These are phyloP conservation scores for Cladosporium sp. DNA, from an alignment of 2,329 filamentous ascomycete genomes.

Conservation along the genomic window DNA sequence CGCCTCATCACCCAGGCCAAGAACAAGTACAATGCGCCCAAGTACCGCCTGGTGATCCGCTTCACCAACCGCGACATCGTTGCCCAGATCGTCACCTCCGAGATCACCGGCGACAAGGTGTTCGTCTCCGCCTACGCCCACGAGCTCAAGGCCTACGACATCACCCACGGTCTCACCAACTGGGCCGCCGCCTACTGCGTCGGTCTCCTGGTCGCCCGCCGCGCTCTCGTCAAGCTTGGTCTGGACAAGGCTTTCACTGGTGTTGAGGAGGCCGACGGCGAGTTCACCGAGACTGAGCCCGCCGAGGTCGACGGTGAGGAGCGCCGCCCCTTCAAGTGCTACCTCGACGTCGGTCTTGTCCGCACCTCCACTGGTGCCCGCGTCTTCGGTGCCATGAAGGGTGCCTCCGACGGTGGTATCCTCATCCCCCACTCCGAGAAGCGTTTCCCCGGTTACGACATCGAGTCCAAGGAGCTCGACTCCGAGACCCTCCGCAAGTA, in stretches of 20 bases:
- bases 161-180: slow-evolving; percentile 98
- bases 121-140: slow-evolving; percentile 88
- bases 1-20: slow-evolving; percentile 99
- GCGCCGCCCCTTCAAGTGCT: slow-evolving; percentile 98
- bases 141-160: slow-evolving; percentile 96
- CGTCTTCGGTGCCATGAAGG: slow-evolving; percentile 99
- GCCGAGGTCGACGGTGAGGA: slow-evolving; percentile 78
- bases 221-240: slow-evolving; percentile 93
- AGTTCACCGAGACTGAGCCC: slow-evolving; percentile 93
- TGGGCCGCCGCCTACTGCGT: slow-evolving; percentile 97
- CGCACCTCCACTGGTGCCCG: slow-evolving; percentile 97
- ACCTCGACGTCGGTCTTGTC: slow-evolving; percentile 94
- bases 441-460: slow-evolving; percentile 98
- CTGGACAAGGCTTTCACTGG: slow-evolving; percentile 88
- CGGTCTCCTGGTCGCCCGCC: slow-evolving; percentile 93
- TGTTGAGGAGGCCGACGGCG: slow-evolving; percentile 94
- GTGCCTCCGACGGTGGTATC: slow-evolving; percentile 96
- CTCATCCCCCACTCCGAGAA: slow-evolving; percentile 97
- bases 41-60: slow-evolving; percentile 98
- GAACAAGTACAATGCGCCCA: slow-evolving; percentile 99
- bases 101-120: slow-evolving; percentile 97
- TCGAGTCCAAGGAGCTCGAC: slow-evolving; percentile 96
- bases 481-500: slow-evolving; percentile 96
- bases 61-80: slow-evolving; percentile 85
- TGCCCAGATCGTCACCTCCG: slow-evolving; percentile 91